These are phyloP conservation scores for Aspergillus sp. DNA, from an alignment of 2,329 filamentous ascomycete genomes.

Conservation along the genomic window DNA sequence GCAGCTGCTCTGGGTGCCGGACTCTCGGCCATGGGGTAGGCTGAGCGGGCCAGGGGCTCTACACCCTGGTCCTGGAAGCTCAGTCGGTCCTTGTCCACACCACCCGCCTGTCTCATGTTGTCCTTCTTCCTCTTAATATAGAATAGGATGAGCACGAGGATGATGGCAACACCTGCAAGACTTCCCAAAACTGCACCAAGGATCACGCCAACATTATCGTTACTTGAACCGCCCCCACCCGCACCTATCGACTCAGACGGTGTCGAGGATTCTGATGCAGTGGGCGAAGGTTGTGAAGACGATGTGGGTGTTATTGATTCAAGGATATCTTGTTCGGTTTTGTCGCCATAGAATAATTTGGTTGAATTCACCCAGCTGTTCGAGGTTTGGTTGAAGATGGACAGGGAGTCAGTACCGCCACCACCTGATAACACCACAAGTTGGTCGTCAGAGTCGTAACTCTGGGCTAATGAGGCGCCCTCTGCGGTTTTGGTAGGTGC, in stretches of 20 bases:
- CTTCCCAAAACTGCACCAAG: slow-evolving; percentile 80
- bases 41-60: slow-evolving; percentile 42
- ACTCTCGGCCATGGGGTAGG: slow-evolving; percentile 47
- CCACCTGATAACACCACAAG: slow-evolving; percentile 79
- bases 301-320: slow-evolving; percentile 22
- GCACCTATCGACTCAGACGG: slow-evolving; percentile 33
- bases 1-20: slow-evolving; percentile 34
- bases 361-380: slow-evolving; percentile 79
- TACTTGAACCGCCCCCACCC: slow-evolving; percentile 27
- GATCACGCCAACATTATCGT: slow-evolving; percentile 54
- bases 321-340: slow-evolving; percentile 40
- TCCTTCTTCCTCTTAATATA: slow-evolving; percentile 62
- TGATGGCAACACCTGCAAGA: slow-evolving; percentile 69
- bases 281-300: slow-evolving; percentile 29
- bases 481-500: slow-evolving; percentile 66
- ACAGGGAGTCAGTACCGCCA: slow-evolving; percentile 63
- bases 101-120: slow-evolving; percentile 46
- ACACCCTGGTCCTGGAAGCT: slow-evolving; percentile 48
- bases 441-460: slow-evolving; percentile 35
- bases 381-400: slow-evolving; percentile 71
- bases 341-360: slow-evolving; percentile 56
- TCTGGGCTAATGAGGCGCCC: slow-evolving; percentile 72
- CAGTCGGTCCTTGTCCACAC: slow-evolving; percentile 57
- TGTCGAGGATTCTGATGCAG: slow-evolving; percentile 25
- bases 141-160: slow-evolving; percentile 72